These are phyloP conservation scores for Globisporangium alternatum DNA, from an alignment of 352 stramenopile genomes.

Conservation along the genomic window DNA sequence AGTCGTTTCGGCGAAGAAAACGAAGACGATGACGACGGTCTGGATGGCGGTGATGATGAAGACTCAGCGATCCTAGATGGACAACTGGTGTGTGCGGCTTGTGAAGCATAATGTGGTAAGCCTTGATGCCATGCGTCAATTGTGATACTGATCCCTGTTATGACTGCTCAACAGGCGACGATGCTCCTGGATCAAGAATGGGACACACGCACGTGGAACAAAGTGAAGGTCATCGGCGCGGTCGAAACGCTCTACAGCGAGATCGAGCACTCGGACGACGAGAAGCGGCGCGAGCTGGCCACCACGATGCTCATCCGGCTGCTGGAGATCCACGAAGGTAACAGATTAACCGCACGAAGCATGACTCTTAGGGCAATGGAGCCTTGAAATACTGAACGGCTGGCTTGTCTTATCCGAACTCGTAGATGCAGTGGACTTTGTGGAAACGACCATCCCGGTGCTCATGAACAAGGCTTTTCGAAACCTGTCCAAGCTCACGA, in stretches of 20 bases:
- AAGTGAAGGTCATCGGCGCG: constrained; percentile 49
- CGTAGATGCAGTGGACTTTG: constrained; percentile 51
- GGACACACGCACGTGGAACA: constrained; percentile 70
- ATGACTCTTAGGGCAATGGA: no score
- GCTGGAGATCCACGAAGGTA: constrained; percentile 65
- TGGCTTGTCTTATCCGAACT: no score
- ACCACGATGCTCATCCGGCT: constrained; percentile 69
- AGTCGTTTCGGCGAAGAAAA: constrained; percentile 46
- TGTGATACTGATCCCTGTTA: background rate
- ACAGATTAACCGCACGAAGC: no score
- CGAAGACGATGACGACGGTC: constrained; percentile 25
- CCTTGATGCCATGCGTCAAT: background rate
- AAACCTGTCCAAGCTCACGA: constrained; percentile 51
- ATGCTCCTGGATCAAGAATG: constrained; percentile 84
- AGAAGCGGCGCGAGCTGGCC: constrained; percentile 44
- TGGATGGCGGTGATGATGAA: constrained; percentile 21
- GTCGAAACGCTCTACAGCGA: constrained; percentile 70
- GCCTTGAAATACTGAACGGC: no score
- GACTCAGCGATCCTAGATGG: constrained; percentile 31
- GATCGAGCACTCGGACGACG: constrained; percentile 46
- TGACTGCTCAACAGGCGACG: constrained; percentile 35
- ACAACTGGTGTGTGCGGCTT: constrained; percentile 43
- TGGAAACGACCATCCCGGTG: constrained; percentile 65
- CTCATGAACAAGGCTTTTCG: constrained; percentile 76
- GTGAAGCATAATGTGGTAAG: background rate